These are phyloP conservation scores for Suillus discolor DNA, from an alignment of 768 basidiomycete species.

Conservation along the genomic window DNA sequence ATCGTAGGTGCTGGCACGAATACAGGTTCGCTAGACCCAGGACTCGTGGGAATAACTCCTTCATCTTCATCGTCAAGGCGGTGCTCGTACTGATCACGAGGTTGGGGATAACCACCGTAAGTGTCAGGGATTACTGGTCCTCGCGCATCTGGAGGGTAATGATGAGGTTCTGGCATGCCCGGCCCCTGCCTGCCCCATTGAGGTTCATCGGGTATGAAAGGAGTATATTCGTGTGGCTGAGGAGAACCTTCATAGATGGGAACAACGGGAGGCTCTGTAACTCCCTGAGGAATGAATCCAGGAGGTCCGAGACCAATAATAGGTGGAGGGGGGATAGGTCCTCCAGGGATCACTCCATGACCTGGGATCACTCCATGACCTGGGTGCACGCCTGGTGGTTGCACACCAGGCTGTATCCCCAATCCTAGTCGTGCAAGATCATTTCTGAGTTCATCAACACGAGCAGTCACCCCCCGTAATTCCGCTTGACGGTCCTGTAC, in stretches of 20 bases:
- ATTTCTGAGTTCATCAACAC: slow-evolving; percentile 52
- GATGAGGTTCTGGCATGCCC: slow-evolving; percentile 28
- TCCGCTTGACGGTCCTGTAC: slow-evolving; percentile 79
- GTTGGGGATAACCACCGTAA: slow-evolving; percentile 10
- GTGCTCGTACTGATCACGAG: slow-evolving; percentile 13
- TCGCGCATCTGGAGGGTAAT: slow-evolving; percentile 34
- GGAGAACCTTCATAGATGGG: slow-evolving; percentile 14
- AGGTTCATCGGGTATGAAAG: slow-evolving; percentile 30
- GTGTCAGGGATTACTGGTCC: slow-evolving; percentile 32
- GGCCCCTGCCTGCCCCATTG: slow-evolving; percentile 10
- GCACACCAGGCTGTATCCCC: slow-evolving; percentile 43
- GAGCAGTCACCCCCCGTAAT: slow-evolving; percentile 62
- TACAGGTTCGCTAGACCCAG: background rate
- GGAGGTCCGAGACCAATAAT: slow-evolving; percentile 20
- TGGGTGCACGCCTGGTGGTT: background rate
- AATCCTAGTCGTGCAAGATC: slow-evolving; percentile 48
- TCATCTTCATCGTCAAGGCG: slow-evolving; percentile 19
- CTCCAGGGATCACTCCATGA: slow-evolving; percentile 18
- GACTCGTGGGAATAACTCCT: slow-evolving; percentile 19
- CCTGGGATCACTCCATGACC: slow-evolving; percentile 16
- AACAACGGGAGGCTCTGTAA: slow-evolving; percentile 24
- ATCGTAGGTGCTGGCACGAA: slow-evolving; percentile 16
- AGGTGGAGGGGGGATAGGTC: slow-evolving; percentile 17
- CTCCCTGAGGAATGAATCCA: slow-evolving; percentile 26
- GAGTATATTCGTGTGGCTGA: slow-evolving; percentile 13